Conservation (phyloP, 2,329 filamentous ascomycete genomes). For the Ophiostoma pallidulum region DNA sequence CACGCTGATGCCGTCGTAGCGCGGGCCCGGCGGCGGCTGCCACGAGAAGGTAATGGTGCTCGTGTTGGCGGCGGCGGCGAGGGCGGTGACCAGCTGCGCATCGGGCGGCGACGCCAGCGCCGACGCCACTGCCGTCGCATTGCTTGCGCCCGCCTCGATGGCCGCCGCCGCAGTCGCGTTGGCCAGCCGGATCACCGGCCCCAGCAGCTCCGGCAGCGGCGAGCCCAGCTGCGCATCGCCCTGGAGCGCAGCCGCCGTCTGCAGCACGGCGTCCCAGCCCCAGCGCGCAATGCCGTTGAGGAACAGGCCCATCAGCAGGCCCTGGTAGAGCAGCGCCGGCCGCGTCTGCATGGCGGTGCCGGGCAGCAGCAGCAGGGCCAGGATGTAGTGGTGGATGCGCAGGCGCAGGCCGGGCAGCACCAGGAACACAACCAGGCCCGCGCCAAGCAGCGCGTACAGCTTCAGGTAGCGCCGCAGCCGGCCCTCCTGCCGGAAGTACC, state of each 20-base stretch:
- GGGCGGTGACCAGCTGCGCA: background rate
- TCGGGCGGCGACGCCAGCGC: background rate
- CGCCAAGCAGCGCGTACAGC: conserved; percentile 62
- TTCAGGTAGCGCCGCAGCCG: conserved; percentile 68
- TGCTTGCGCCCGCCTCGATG: conserved; percentile 13
- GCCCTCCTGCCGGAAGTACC: conserved; percentile 77
- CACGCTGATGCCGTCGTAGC: conserved; percentile 67
- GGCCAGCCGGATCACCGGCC: conserved; percentile 35
- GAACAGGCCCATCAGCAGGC: conserved; percentile 80
- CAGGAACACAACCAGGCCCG: conserved; percentile 60
- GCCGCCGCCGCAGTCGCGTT: conserved; percentile 11
- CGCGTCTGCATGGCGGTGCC: conserved; percentile 85
- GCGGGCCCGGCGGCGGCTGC: conserved; percentile 36
- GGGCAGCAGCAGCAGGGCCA: conserved; percentile 76
- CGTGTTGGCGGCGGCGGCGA: conserved; percentile 26
- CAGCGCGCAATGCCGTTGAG: conserved; percentile 89
- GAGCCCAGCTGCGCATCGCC: conserved; percentile 57
- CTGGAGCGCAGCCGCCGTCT: conserved; percentile 66
- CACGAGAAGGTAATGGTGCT: conserved; percentile 59
- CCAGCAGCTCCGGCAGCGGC: conserved; percentile 46
- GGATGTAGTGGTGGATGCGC: conserved; percentile 90
- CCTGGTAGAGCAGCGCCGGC: conserved; percentile 77
- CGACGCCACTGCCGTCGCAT: no score
- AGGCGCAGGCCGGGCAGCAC: conserved; percentile 67
- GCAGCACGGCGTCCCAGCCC: conserved; percentile 83